Evolutionary conservation across 2,329 filamentous ascomycete species (phyloP).

Genomic region (Drechslera avenae): DNA sequence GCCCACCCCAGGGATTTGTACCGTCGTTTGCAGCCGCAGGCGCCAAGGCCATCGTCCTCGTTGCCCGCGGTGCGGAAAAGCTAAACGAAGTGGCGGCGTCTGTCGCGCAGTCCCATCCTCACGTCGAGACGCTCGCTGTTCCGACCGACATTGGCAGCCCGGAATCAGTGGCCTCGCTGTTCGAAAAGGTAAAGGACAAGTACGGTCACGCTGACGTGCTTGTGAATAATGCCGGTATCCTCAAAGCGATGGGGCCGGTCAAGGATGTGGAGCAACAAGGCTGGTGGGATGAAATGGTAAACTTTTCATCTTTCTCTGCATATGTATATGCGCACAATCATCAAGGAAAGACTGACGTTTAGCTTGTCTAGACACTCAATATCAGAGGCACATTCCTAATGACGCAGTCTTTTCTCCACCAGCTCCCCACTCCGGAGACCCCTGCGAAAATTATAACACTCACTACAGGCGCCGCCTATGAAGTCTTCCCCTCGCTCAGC

Average conservation of each 20-base stretch:
- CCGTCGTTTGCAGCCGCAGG: slow-evolving; percentile 46
- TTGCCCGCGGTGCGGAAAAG: slow-evolving; percentile 34
- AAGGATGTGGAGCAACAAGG: slow-evolving; percentile 22
- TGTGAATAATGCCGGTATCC: slow-evolving; percentile 18
- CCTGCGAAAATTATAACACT: slow-evolving; percentile 34
- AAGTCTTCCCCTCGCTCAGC: slow-evolving; percentile 14
- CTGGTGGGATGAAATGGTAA: slow-evolving; percentile 34
- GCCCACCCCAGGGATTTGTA: slow-evolving; percentile 37
- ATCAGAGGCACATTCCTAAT: slow-evolving; percentile 42
- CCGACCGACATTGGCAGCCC: slow-evolving; percentile 38
- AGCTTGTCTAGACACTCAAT: slow-evolving; percentile 42
- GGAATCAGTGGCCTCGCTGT: slow-evolving; percentile 26
- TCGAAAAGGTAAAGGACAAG: slow-evolving; percentile 25
- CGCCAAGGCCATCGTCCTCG: slow-evolving; percentile 44
- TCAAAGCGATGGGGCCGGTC: slow-evolving; percentile 19
- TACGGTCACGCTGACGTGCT: slow-evolving; percentile 32
- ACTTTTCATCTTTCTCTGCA: too few species aligned
- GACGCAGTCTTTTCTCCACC: slow-evolving; percentile 40
- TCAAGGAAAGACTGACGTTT: neutral
- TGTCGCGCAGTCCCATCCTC: slow-evolving; percentile 35
- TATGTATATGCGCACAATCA: neutral
- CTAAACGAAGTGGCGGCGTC: slow-evolving; percentile 35
- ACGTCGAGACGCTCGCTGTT: slow-evolving; percentile 38
- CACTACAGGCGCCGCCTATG: slow-evolving; percentile 20
- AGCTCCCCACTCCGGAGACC: slow-evolving; percentile 19